A percentile compares a stretch with the other conserved stretches of the same genome.
Conservation (phyloP, 441 rosid genomes). For the Omphalea diandra region DNA sequence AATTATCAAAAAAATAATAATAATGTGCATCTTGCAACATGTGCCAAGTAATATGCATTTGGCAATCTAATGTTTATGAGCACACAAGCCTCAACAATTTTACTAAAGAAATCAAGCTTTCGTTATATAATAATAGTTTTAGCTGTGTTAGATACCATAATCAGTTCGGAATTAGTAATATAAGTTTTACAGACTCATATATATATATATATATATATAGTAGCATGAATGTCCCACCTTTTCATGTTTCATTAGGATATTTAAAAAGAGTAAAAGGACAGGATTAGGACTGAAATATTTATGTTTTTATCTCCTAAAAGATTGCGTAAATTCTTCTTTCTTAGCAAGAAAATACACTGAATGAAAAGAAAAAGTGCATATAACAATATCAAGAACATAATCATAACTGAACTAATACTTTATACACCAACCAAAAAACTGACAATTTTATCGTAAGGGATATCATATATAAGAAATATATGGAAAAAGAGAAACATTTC, state of each 20-base stretch:
- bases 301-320: not conserved
- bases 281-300: not conserved
- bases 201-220: too few relatives aligned
- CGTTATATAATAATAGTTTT: too few relatives aligned
- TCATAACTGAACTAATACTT: not conserved
- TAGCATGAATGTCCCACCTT: not conserved
- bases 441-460: not conserved
- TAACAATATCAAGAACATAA: not conserved
- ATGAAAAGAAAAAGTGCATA: not conserved
- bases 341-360: not conserved
- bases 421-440: not conserved
- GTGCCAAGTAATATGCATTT: not conserved
- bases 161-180: too few relatives aligned
- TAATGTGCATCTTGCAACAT: too few relatives aligned
- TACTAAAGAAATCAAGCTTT: too few relatives aligned
- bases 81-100: too few relatives aligned
- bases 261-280: too few relatives aligned
- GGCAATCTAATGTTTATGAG: too few relatives aligned
- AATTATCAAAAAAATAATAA: too few relatives aligned
- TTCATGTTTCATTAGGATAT: not conserved
- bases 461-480: not conserved
- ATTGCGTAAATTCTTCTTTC: not conserved
- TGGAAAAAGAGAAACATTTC: too few relatives aligned
- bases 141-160: too few relatives aligned
- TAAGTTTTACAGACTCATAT: not conserved